Base-by-base conservation (phyloP, 768 basidiomycete species). In the Kwoniella botswanensis region DNA sequence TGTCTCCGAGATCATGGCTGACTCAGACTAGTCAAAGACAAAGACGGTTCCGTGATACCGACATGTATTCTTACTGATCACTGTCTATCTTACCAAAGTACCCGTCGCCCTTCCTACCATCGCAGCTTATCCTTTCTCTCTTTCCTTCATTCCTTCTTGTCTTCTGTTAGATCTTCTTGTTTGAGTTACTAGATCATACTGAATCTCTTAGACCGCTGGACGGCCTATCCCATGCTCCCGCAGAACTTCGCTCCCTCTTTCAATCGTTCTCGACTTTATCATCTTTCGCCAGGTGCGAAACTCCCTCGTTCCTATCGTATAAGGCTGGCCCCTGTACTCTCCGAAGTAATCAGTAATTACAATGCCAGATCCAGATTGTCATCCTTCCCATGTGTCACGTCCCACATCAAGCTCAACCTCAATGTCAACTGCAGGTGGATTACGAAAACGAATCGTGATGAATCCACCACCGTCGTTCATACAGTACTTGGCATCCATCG, bases 401-500 rank as follows among this genome's bases (percentile, higher is more conserved):
- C 35, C 35, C 6, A 35, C 35, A 35, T 35, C 35, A 9, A 35
- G 0, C 35, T 35, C 35, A 35, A 35, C 35, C 35, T 35, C 35
- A 35, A 35, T 35, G 1, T 35, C 35, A 35, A 35, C 7, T 35
- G 35, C 35, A 9, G 35, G 35, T 35, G 35, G 35, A 61, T 43
- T 61, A 17, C n/a, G n/a, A 42, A 70, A 65, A 57, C 60, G 78
- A 24, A 77, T 79, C 52, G 73, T 76, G 44, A 74, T 79, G 72
- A 77, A 77, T 46, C 78, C 78, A 7, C 78, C 78, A 29, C 35
- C 70, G 56, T 74, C 74, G 3, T 79, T 77, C 68, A 62, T 79
- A n/a, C 60, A 73, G 18, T 65, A 71, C 44, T 67, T 76, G 18
- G 74, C 76, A 9, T 44, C 55, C 18, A 22, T 70, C 18, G 53